phyloP scores from a whole-genome alignment of 2,329 filamentous ascomycete genomes.

The Teratosphaeria epicoccoides region DNA sequence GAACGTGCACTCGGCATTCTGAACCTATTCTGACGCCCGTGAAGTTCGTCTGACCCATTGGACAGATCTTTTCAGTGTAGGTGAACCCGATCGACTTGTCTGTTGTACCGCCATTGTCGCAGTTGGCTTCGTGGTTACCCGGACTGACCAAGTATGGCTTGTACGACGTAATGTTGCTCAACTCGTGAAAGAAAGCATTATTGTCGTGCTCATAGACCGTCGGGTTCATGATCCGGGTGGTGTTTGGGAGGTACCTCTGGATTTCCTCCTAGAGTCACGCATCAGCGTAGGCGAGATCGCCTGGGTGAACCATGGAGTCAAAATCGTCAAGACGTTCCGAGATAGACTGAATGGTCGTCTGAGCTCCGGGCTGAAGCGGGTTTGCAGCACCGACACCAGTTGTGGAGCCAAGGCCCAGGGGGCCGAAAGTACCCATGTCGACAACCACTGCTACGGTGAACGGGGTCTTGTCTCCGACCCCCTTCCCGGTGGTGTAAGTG shows the following conservation, averaged over 20 bases:
- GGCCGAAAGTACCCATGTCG: constrained; percentile 31
- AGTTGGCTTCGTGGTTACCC: constrained; percentile 43
- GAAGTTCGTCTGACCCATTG: constrained; percentile 41
- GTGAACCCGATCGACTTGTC: constrained; percentile 26
- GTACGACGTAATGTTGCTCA: constrained; percentile 30
- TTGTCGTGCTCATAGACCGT: constrained; percentile 47
- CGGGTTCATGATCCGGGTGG: constrained; percentile 32
- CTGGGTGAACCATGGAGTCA: constrained; percentile 12
- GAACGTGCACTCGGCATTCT: constrained; percentile 36
- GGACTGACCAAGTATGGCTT: constrained; percentile 41
- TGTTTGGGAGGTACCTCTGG: constrained; percentile 10
- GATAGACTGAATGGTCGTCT: constrained; percentile 43
- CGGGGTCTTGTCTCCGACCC: constrained; percentile 39
- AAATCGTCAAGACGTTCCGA: constrained; percentile 4
- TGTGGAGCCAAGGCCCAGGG: constrained; percentile 27
- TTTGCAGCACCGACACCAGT: constrained; percentile 41
- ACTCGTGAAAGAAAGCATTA: constrained; percentile 47
- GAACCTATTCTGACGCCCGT: constrained; percentile 41
- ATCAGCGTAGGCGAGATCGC: constrained; percentile 40
- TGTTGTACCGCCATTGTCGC: constrained; percentile 34
- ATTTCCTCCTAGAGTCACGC: constrained; percentile 44
- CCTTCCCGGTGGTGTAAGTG: constrained; percentile 5
- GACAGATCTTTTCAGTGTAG: constrained; percentile 32
- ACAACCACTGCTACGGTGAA: constrained; percentile 45
- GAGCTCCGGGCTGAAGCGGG: constrained; percentile 40